Base-by-base conservation (phyloP, 768 basidiomycete species). In the Fomitopsis serialis region DNA sequence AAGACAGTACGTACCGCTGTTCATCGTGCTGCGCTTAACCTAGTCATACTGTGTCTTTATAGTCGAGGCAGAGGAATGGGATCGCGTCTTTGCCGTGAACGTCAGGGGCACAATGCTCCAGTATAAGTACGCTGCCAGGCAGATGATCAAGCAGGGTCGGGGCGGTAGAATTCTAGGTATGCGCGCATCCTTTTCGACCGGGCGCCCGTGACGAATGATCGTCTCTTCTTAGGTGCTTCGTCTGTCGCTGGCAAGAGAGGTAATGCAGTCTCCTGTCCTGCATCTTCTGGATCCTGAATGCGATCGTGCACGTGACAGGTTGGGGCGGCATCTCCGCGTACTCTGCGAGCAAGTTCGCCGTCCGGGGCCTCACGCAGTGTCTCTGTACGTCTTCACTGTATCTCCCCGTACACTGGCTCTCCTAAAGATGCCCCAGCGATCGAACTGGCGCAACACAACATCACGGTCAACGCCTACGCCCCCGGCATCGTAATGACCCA, bases 61-160 rank as follows among this genome's bases (percentile, higher is more conserved):
- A n/a, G 34, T 49, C 2, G 40, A 8, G 2, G 57, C 54, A 2
- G 53, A 54, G 25, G 53, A 58, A 17, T 58, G 32, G 29, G 57
- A 58, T n/a, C 10, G 45, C 1, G 19, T 61, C 2, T 57, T 70
- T 54, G 46, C 34, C 13, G 56, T 72, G 51, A 75, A 76, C 40
- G 64, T 68, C 24, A 68, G 66, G 13, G 74, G 78, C 5, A 65
- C 66, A 0, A 67, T 77, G 57, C 60, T 75, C 17, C 69, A 68
- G 47, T 75, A 74, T 56, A 77, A 75, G 54, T 65, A 70, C 48
- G 77, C 74, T 12, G 77, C 74, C 7, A 57, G 59, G 23, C 69
- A 72, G 54, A 77, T 77, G 77, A 63, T 78, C 45, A 66, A 68
- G 25, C 77, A 73, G 56, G 74, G 72, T 7, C 57, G 44, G 6